A percentile compares a stretch with the other conserved stretches of the same genome.
These are phyloP conservation scores for Zygoascus tannicola DNA, from an alignment of 805 yeast genomes.

Conservation along the genomic window DNA sequence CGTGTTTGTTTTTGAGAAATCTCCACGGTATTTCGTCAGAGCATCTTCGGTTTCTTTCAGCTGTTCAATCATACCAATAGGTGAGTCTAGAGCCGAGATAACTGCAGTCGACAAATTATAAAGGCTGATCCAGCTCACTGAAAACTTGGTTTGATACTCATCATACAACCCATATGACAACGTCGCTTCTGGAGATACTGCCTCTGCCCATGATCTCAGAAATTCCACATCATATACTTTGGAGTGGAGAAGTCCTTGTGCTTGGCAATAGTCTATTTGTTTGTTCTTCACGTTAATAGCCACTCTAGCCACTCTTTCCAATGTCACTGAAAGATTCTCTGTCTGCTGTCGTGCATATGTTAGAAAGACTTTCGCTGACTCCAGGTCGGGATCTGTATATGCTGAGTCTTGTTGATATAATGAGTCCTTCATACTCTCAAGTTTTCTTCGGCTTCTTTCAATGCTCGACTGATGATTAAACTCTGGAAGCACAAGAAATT, in stretches of 20 bases:
- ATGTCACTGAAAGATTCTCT: slow-evolving; percentile 5
- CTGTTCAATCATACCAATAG: slow-evolving; percentile 20
- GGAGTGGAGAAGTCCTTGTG: slow-evolving; percentile 11
- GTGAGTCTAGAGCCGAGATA: slow-evolving; percentile 21
- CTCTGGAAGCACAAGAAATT: slow-evolving; percentile 28
- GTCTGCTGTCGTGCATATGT: slow-evolving; percentile 19
- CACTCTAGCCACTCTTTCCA: slow-evolving; percentile 8
- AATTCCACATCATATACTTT: slow-evolving; percentile 11
- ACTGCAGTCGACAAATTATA: slow-evolving; percentile 17
- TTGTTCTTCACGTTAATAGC: slow-evolving; percentile 14
- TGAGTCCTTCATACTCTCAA: slow-evolving; percentile 19
- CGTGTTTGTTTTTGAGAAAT: slow-evolving; percentile 18
- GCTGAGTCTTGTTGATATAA: slow-evolving; percentile 17
- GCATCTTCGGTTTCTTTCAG: slow-evolving; percentile 18
- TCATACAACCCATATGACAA: slow-evolving; percentile 6
- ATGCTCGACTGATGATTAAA: slow-evolving; percentile 17
- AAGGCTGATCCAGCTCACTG: slow-evolving; percentile 1
- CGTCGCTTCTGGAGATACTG: slow-evolving; percentile 6
- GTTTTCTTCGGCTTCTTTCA: slow-evolving; percentile 20
- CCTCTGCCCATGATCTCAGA: slow-evolving; percentile 3
- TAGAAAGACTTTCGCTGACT: slow-evolving; percentile 18
- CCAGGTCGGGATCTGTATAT: slow-evolving; percentile 16
- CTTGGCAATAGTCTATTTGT: slow-evolving; percentile 13
- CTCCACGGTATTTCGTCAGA: slow-evolving; percentile 17
- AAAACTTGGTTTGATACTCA: slow-evolving; percentile 2